Conservation (phyloP, 2,329 filamentous ascomycete species). For the Beauveria scarabaeidicola region DNA sequence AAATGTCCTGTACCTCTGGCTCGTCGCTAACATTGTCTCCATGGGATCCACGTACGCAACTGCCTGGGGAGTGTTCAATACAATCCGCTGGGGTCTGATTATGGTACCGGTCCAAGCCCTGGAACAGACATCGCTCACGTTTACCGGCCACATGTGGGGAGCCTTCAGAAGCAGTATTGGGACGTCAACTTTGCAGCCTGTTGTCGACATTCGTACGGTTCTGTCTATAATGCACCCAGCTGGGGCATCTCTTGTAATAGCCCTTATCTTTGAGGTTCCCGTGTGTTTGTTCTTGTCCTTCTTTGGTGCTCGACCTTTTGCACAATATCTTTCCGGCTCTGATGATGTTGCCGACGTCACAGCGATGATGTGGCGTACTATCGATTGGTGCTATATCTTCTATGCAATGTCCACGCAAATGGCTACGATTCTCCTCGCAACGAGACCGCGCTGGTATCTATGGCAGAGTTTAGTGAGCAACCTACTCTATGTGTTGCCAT, state of each 20-base stretch:
- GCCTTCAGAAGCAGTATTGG: slow-evolving; percentile 29
- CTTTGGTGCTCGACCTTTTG: slow-evolving; percentile 51
- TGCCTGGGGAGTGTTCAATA: slow-evolving; percentile 66
- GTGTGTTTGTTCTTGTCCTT: slow-evolving; percentile 54
- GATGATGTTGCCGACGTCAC: slow-evolving; percentile 51
- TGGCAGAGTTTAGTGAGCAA: slow-evolving; percentile 60
- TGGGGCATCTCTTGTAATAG: slow-evolving; percentile 41
- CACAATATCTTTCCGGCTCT: slow-evolving; percentile 51
- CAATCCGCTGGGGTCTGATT: slow-evolving; percentile 63
- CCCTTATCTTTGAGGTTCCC: slow-evolving; percentile 50
- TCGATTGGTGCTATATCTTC: slow-evolving; percentile 62
- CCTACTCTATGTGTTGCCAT: slow-evolving; percentile 59
- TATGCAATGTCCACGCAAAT: slow-evolving; percentile 59
- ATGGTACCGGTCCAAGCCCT: slow-evolving; percentile 65
- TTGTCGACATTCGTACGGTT: slow-evolving; percentile 13
- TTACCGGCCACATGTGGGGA: slow-evolving; percentile 61
- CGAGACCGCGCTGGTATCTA: slow-evolving; percentile 57
- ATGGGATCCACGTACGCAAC: slow-evolving; percentile 59
- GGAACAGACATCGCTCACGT: slow-evolving; percentile 56
- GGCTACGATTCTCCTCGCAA: slow-evolving; percentile 55
- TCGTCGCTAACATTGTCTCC: slow-evolving; percentile 54
- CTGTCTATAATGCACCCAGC: slow-evolving; percentile 42
- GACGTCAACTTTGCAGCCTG: slow-evolving; percentile 14
- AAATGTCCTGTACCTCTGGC: slow-evolving; percentile 64
- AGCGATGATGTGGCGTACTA: slow-evolving; percentile 54